phyloP scores from a whole-genome alignment of 1,284 basidiomycete species.

The Papiliotrema flavescens region DNA sequence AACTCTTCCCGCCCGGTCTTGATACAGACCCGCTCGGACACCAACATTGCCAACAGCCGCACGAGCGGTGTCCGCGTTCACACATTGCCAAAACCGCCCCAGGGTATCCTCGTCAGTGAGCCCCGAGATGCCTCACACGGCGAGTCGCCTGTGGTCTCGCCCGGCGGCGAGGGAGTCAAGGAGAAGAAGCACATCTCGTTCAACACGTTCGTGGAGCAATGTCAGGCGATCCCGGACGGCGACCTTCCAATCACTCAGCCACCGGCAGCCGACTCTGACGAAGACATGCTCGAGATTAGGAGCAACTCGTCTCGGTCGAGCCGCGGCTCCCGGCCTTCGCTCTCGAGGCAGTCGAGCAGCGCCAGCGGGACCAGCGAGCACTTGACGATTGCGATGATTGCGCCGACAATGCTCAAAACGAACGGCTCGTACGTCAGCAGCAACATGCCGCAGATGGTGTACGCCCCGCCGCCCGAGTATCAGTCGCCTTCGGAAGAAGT shows the following conservation, averaged over 20 bases:
- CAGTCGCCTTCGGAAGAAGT: conserved; percentile 22
- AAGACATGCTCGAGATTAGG: conserved; percentile 65
- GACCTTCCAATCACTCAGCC: conserved; percentile 37
- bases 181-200: conserved; percentile 84
- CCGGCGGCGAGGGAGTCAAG: conserved; percentile 3
- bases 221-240: conserved; percentile 74
- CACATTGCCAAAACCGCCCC: conserved; percentile 19
- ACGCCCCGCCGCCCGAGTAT: conserved; percentile 60
- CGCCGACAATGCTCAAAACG: conserved; percentile 89
- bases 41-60: conserved; percentile 56
- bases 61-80: conserved; percentile 13
- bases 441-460: conserved; percentile 59
- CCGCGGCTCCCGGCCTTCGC: conserved; percentile 29
- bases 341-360: conserved; percentile 36
- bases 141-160: conserved; percentile 6
- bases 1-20: conserved; percentile 57
- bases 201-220: conserved; percentile 97
- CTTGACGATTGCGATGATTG: conserved; percentile 89
- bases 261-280: conserved; percentile 51
- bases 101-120: conserved; percentile 8
- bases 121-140: conserved; percentile 3
- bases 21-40: conserved; percentile 77
- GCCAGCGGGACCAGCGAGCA: conserved; percentile 52
- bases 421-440: conserved; percentile 49
- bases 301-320: conserved; percentile 25